Evolutionary conservation across 139 green algal genomes (phyloP).

Genomic region (Micractinium sp.): DNA sequence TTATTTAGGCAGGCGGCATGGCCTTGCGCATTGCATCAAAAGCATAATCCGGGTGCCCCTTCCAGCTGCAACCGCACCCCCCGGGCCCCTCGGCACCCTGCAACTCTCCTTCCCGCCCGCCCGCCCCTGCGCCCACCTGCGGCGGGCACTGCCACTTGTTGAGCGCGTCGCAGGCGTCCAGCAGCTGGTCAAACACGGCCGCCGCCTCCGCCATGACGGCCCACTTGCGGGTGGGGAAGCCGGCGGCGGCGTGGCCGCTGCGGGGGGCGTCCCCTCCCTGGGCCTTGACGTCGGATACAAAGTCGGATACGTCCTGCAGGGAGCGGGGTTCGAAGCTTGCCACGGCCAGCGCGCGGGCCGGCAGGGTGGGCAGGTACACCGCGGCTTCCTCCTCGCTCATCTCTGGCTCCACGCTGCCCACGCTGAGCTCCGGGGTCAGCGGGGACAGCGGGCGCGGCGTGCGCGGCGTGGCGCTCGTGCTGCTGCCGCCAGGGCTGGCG

Average conservation of each 20-base stretch:
- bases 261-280: conserved; percentile 12
- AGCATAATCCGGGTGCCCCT: not conserved
- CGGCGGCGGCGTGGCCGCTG: not conserved
- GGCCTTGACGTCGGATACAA: conserved; percentile 28
- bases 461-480: not conserved
- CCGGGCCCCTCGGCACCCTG: not conserved
- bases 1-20: too few species aligned
- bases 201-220: conserved; percentile 6
- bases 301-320: conserved; percentile 14
- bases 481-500: not conserved
- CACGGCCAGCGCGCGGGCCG: not conserved
- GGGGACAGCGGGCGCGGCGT: not conserved
- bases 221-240: conserved; percentile 10
- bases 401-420: not conserved
- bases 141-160: conserved; percentile 17
- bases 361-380: conserved; percentile 3
- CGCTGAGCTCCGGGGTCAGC: too few species aligned
- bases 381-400: conserved; percentile 11
- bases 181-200: not conserved
- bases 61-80: not conserved
- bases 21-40: too few species aligned
- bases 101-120: not conserved
- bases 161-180: conserved; percentile 8
- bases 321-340: not conserved
- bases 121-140: not conserved